A percentile compares a stretch with the other conserved stretches of the same genome.
phyloP scores from a whole-genome alignment of 2,329 filamentous ascomycete species.

The Sarocladium oryzae region DNA sequence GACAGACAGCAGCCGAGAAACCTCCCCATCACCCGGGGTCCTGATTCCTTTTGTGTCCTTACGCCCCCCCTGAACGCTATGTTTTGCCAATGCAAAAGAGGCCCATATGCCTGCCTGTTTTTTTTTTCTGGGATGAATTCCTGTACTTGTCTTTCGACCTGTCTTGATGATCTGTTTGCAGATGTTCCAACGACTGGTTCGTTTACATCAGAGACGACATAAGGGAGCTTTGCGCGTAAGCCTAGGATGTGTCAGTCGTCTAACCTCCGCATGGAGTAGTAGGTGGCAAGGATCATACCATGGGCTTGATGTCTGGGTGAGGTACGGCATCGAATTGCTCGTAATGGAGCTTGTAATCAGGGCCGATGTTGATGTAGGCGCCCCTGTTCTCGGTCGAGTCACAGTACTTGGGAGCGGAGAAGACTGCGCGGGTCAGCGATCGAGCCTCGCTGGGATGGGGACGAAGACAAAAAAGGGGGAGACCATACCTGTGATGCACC shows the following conservation, averaged over 20 bases:
- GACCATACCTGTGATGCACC: conserved; percentile 78
- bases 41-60: conserved; percentile 8
- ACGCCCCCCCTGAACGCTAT: conserved; percentile 9
- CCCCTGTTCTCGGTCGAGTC: conserved; percentile 98
- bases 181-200: conserved; percentile 2
- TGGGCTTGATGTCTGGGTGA: conserved; percentile 91
- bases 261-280: background rate
- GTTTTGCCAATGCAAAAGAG: conserved; percentile 5
- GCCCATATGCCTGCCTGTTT: background rate
- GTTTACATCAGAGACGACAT: conserved; percentile 66
- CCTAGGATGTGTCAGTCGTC: conserved; percentile 41
- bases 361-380: conserved; percentile 93
- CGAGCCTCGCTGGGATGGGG: too few species aligned
- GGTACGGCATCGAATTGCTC: conserved; percentile 94
- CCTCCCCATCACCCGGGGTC: background rate
- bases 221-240: conserved; percentile 78
- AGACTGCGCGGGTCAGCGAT: conserved; percentile 49
- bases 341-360: conserved; percentile 86
- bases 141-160: too few species aligned
- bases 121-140: too few species aligned
- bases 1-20: background rate
- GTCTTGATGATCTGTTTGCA: conserved; percentile 13
- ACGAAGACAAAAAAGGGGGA: background rate
- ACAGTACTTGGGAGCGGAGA: conserved; percentile 96
- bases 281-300: conserved; percentile 44